Evolutionary conservation across 371 early-diverging fungal genomes (phyloP).

Genomic region (Mucor sp.): DNA sequence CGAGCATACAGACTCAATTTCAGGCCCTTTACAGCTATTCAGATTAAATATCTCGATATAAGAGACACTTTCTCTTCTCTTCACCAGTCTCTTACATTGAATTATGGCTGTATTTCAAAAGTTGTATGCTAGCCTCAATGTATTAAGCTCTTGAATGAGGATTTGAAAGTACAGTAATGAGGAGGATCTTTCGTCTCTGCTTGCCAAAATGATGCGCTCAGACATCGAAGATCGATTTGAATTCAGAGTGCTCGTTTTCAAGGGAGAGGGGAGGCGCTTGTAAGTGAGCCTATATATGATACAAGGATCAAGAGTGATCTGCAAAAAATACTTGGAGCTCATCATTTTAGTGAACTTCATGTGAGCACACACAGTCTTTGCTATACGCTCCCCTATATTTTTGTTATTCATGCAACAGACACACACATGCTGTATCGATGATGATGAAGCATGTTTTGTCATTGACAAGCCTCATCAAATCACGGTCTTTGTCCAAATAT

Average conservation of each 20-base stretch:
- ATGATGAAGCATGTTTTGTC: not conserved
- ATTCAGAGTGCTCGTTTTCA: not conserved
- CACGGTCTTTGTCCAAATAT: not conserved
- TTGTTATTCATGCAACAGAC: not conserved
- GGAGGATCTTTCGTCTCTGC: no score
- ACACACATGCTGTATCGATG: not conserved
- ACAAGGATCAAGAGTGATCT: not conserved
- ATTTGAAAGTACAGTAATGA: no score
- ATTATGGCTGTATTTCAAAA: no score
- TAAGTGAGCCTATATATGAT: not conserved
- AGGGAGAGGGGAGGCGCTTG: no score
- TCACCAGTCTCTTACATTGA: no score
- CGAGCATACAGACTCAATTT: no score
- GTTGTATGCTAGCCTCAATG: no score
- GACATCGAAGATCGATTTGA: not conserved
- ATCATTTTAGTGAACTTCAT: not conserved
- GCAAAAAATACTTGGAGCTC: not conserved
- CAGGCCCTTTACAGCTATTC: no score
- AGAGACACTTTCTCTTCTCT: no score
- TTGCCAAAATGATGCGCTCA: not conserved
- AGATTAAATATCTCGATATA: no score
- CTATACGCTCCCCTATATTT: not conserved
- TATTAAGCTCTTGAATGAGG: no score
- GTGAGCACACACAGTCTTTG: not conserved
- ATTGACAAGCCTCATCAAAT: not conserved